A percentile compares a stretch with the other conserved stretches of the same genome.
phyloP scores from a whole-genome alignment of 352 stramenopile genomes.

The Phytophthora podocarpi region DNA sequence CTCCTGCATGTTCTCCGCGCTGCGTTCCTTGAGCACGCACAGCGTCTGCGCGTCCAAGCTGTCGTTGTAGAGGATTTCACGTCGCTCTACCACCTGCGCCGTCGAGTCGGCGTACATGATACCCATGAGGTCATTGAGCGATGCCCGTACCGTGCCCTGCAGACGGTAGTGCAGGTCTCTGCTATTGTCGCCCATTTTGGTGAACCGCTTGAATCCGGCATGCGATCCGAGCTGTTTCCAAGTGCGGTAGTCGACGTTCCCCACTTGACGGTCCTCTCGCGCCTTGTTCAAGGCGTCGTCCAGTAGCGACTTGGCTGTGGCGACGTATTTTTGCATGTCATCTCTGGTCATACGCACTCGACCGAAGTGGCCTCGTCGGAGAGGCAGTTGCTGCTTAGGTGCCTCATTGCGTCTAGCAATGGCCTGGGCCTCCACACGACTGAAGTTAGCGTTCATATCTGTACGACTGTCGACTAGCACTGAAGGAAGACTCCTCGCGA shows the following conservation, averaged over 20 bases:
- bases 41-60: conserved; percentile 67
- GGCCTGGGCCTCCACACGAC: conserved; percentile 35
- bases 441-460: conserved; percentile 34
- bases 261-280: conserved; percentile 44
- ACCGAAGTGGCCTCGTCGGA: conserved; percentile 54
- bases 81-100: conserved; percentile 44
- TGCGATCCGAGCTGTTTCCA: conserved; percentile 64
- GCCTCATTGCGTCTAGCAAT: conserved; percentile 32
- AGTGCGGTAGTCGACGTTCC: conserved; percentile 44
- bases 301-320: conserved; percentile 44
- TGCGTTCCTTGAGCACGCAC: conserved; percentile 53
- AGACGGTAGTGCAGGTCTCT: conserved; percentile 57
- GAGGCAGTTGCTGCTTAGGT: conserved; percentile 43
- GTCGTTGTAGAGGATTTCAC: conserved; percentile 62
- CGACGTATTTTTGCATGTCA: conserved; percentile 47
- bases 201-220: conserved; percentile 61
- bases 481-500: background rate
- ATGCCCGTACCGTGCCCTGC: conserved; percentile 56
- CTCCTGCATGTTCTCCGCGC: conserved; percentile 49
- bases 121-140: conserved; percentile 65
- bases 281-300: conserved; percentile 49
- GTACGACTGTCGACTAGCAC: background rate
- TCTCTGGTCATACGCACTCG: conserved; percentile 40
- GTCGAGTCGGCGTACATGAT: conserved; percentile 64
- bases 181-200: conserved; percentile 48